A percentile compares a stretch with the other conserved stretches of the same genome.
Evolutionary conservation across 2,329 filamentous ascomycete genomes (phyloP).

Genomic region (Trichoderma sp.): DNA sequence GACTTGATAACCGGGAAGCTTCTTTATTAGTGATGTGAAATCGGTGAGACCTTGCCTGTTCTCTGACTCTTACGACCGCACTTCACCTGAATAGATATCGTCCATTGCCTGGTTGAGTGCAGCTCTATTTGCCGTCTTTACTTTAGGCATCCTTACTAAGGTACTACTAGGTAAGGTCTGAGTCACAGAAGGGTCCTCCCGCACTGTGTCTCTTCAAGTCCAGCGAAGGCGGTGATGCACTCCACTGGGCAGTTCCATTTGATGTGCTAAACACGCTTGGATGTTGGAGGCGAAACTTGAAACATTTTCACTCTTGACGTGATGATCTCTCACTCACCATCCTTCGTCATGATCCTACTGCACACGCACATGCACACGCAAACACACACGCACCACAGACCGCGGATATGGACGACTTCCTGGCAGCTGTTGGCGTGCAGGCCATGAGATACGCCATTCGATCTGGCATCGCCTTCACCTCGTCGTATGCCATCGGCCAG

Average conservation of each 20-base stretch:
- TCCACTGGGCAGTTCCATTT: neutral
- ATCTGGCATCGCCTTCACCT: conserved; percentile 83
- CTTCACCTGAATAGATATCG: neutral
- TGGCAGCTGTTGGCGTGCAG: conserved; percentile 61
- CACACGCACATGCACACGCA: no score
- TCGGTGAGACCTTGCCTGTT: accelerated
- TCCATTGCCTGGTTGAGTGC: neutral
- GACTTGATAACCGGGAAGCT: neutral
- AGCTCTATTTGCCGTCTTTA: neutral
- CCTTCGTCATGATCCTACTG: neutral
- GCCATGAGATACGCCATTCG: conserved; percentile 91
- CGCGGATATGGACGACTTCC: conserved; percentile 68
- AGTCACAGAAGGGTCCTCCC: neutral
- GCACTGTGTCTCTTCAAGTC: conserved; percentile 10
- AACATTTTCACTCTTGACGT: neutral
- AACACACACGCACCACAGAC: neutral
- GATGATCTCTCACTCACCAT: neutral
- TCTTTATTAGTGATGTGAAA: neutral
- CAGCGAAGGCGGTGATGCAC: neutral
- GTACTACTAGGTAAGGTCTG: neutral
- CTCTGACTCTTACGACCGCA: neutral
- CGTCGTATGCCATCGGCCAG: conserved; percentile 81
- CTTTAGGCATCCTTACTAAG: conserved; percentile 14
- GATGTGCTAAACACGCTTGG: neutral
- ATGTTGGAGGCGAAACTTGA: neutral